Conservation (phyloP, 2,329 filamentous ascomycete species). For the Eutypella sp. region DNA sequence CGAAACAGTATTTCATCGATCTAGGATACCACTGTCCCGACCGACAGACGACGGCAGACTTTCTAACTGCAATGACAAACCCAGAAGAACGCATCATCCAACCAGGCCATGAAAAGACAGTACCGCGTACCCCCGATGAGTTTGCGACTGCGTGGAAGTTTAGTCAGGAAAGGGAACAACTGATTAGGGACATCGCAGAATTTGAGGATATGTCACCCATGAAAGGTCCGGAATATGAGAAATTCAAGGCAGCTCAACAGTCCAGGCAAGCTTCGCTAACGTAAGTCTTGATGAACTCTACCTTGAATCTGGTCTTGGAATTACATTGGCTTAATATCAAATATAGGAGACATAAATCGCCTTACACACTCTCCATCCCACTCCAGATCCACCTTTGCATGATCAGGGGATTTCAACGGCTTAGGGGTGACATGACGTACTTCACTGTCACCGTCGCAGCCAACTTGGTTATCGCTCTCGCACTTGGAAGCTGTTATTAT, state of each 20-base stretch:
- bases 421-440: constrained; percentile 58
- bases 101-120: constrained; percentile 49
- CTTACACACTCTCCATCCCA: constrained; percentile 59
- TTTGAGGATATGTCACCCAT: constrained; percentile 4
- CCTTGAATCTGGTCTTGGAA: no score
- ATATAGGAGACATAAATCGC: constrained; percentile 54
- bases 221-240: constrained; percentile 6
- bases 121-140: constrained; percentile 56
- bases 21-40: constrained; percentile 56
- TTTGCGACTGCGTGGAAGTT: constrained; percentile 24
- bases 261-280: constrained; percentile 9
- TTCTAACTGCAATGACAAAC: constrained; percentile 60
- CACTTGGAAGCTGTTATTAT: constrained; percentile 62
- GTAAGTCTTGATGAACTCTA: constrained; percentile 1
- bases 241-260: constrained; percentile 9
- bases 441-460: constrained; percentile 60
- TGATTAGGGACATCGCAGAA: constrained; percentile 1
- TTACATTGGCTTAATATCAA: constrained; percentile 43
- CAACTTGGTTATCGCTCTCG: constrained; percentile 32
- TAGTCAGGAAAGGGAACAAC: not conserved
- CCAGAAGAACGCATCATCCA: constrained; percentile 56
- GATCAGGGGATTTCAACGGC: constrained; percentile 60
- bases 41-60: constrained; percentile 63
- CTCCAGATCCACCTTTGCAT: constrained; percentile 55
- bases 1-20: constrained; percentile 56